Base-by-base conservation (phyloP, 2,329 filamentous ascomycete species). In the Hypoxylon rubiginosum region DNA sequence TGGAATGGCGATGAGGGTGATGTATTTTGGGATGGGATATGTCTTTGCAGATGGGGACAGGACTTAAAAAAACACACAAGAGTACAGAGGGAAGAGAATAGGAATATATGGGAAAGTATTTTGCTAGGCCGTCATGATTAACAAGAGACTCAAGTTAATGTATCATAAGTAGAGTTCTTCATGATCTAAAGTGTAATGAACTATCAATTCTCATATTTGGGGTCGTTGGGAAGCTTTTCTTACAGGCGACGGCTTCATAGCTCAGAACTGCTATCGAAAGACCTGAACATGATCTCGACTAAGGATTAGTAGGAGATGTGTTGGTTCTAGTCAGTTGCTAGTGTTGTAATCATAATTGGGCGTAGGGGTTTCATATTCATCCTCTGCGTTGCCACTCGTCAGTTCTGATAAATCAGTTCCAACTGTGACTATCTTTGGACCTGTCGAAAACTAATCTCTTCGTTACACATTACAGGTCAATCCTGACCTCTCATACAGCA, bases 401-500 rank as follows among this genome's bases (percentile, higher is more conserved):
- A 65, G 30, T 62, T 68, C 56, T 69, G 67, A 73, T 62, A 68
- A 56, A 72, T 74, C 69, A 71, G 64, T 61, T 60, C 55, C 58
- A 68, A 48, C 53, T 66, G 67, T 64, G 59, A 69, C 64, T 69
- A 70, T 71, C 58, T 72, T 67, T 72, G 65, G 64, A 66, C 65
- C 67, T 65, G 56, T 61, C 60, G 62, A 61, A 60, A 67, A 64
- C 58, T 59, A 41, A 64, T 57, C 65, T 65, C 61, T 54, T 68
- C 67, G 68, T 72, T 72, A 67, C 60, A 65, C 67, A 74, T 67
- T 62, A 66, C 65, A 58, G 62, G 67, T 61, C 60, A 43, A 65
- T 49, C 17, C 28, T 19, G 57, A 56, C 36, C 49, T 64, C 56
- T 74, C 63, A 93, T 81, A 92, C 91, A 68, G 91, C 92, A 79